Conservation (phyloP, 1,284 basidiomycete species). For the Ceratobasidium sp. region DNA sequence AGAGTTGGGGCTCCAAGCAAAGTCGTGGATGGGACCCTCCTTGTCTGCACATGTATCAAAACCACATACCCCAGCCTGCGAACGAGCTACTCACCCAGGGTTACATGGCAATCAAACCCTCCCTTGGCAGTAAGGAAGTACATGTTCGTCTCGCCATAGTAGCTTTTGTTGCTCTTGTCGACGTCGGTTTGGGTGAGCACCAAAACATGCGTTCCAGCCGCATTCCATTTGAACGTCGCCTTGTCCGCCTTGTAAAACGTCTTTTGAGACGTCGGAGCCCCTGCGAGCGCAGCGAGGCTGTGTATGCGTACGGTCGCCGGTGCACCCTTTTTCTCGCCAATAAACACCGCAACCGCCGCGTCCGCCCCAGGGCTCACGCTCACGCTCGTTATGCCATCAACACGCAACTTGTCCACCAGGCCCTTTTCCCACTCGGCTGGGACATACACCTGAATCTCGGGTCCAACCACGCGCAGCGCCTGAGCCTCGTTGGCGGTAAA, state of each 20-base stretch:
- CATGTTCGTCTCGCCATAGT: conserved; percentile 97
- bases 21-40: conserved; percentile 97
- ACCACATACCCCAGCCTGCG: not conserved
- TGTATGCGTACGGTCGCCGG: conserved; percentile 92
- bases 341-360: conserved; percentile 87
- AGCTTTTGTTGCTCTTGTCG: conserved; percentile 96
- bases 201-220: conserved; percentile 85
- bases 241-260: conserved; percentile 97
- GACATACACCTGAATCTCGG: conserved; percentile 90
- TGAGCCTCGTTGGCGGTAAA: conserved; percentile 93
- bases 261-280: conserved; percentile 79
- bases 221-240: conserved; percentile 96
- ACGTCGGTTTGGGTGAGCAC: conserved; percentile 96
- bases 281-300: conserved; percentile 71
- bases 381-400: conserved; percentile 83
- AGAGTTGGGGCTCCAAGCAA: conserved; percentile 96
- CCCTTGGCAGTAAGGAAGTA: conserved; percentile 96
- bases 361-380: conserved; percentile 84
- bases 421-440: conserved; percentile 83
- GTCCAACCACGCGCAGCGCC: conserved; percentile 82
- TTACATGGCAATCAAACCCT: conserved; percentile 92
- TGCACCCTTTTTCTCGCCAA: conserved; percentile 96
- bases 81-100: conserved; percentile 60
- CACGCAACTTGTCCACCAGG: conserved; percentile 80
- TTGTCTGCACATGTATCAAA: conserved; percentile 68